phyloP scores from a whole-genome alignment of 176 grass and related monocot species.

The Elaeis guineensis region DNA sequence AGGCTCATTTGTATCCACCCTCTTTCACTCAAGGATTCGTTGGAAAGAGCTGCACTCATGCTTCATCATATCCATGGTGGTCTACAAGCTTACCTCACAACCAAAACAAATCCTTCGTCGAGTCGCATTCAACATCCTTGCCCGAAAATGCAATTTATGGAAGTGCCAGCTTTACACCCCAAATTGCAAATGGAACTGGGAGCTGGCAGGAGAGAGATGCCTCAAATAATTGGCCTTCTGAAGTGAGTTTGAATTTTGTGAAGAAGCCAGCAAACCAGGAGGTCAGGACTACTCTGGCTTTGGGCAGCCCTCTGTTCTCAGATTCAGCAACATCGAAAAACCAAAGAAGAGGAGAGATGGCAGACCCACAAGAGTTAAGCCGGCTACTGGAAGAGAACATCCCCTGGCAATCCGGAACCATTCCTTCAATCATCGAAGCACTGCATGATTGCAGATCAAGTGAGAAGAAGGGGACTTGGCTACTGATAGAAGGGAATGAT shows the following conservation, averaged over 20 bases:
- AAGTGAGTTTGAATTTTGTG: background rate
- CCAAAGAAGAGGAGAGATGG: conserved; percentile 3
- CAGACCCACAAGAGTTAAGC: conserved; percentile 36
- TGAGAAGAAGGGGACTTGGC: conserved; percentile 29
- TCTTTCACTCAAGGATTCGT: conserved; percentile 5
- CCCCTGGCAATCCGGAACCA: conserved; percentile 47
- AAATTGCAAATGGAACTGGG: background rate
- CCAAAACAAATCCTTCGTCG: conserved; percentile 30
- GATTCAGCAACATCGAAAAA: conserved; percentile 64
- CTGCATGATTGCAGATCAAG: background rate
- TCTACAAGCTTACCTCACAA: conserved; percentile 5
- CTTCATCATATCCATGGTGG: conserved; percentile 36
- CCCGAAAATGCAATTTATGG: background rate
- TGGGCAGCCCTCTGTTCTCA: conserved; percentile 41
- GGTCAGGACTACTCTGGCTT: conserved; percentile 25
- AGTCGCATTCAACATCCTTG: conserved; percentile 8
- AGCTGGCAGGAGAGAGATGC: conserved; percentile 3
- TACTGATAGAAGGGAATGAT: conserved; percentile 57
- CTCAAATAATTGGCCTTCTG: background rate
- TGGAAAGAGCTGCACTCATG: conserved; percentile 2
- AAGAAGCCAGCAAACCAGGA: conserved; percentile 23
- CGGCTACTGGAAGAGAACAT: conserved; percentile 48
- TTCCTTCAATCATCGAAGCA: conserved; percentile 40
- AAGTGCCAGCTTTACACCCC: background rate
- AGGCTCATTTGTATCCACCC: conserved; percentile 22